Conservation (phyloP, 345 rosid species). For the Boechera retrofracta region DNA sequence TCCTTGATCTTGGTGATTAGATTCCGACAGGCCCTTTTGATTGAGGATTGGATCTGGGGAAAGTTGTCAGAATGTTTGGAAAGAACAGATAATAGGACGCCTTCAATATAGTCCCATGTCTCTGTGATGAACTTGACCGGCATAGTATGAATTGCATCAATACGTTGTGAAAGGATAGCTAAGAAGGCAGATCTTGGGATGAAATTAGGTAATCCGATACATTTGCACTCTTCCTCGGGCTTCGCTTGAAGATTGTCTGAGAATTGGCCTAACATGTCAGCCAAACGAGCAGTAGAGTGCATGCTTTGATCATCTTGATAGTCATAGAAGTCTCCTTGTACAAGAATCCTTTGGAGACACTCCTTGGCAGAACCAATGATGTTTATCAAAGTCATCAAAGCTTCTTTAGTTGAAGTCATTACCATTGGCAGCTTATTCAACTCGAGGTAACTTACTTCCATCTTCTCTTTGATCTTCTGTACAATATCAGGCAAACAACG, state of each 20-base stretch:
- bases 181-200: conserved; percentile 1
- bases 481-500: conserved; percentile 47
- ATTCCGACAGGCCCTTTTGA: not conserved
- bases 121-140: conserved; percentile 18
- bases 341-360: conserved; percentile 47
- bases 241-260: not conserved
- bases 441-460: conserved; percentile 42
- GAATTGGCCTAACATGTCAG: not conserved
- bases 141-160: not conserved
- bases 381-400: conserved; percentile 47
- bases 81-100: not conserved
- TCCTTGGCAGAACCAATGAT: conserved; percentile 52
- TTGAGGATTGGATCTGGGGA: conserved; percentile 17
- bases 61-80: conserved; percentile 14
- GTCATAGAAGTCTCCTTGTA: conserved; percentile 52
- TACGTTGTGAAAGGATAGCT: not conserved
- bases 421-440: conserved; percentile 47
- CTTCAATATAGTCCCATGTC: conserved; percentile 25
- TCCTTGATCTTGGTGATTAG: too few species aligned
- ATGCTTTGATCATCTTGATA: conserved; percentile 37
- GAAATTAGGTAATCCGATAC: conserved; percentile 7
- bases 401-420: conserved; percentile 39
- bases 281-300: conserved; percentile 31
- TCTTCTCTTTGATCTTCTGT: conserved; percentile 43
- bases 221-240: not conserved